phyloP scores from a whole-genome alignment of 2,329 filamentous ascomycete genomes.

The Tolypocladium inflatum region DNA sequence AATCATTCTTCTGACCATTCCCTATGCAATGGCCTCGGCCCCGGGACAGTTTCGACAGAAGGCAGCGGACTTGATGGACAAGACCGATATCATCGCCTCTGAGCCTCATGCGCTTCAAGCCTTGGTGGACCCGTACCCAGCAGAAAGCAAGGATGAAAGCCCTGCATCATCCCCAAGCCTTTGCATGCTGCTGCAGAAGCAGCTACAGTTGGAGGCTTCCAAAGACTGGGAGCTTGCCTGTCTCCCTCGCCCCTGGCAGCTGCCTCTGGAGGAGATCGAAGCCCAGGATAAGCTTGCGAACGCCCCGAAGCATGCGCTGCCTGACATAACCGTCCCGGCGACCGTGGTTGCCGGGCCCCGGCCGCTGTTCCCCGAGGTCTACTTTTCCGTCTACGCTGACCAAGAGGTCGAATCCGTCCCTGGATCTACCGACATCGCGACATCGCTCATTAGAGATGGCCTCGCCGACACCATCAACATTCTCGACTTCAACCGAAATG shows the following conservation, averaged over 20 bases:
- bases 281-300: slow-evolving; percentile 48
- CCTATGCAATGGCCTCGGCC: slow-evolving; percentile 73
- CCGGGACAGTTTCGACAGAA: slow-evolving; percentile 62
- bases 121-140: slow-evolving; percentile 76
- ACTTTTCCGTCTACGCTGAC: slow-evolving; percentile 82
- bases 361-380: slow-evolving; percentile 82
- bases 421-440: slow-evolving; percentile 62
- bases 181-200: slow-evolving; percentile 74
- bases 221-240: slow-evolving; percentile 66
- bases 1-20: slow-evolving; percentile 89
- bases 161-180: slow-evolving; percentile 57
- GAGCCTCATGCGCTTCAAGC: slow-evolving; percentile 78
- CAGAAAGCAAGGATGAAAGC: slow-evolving; percentile 52
- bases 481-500: slow-evolving; percentile 83
- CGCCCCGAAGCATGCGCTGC: slow-evolving; percentile 67
- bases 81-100: slow-evolving; percentile 88
- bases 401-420: slow-evolving; percentile 89
- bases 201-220: slow-evolving; percentile 68
- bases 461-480: slow-evolving; percentile 90
- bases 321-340: slow-evolving; percentile 64
- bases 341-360: slow-evolving; percentile 65
- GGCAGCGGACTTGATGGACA: slow-evolving; percentile 73
- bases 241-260: slow-evolving; percentile 58
- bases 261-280: slow-evolving; percentile 51
- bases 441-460: slow-evolving; percentile 75